Conservation (phyloP, 2,329 filamentous ascomycete genomes). For the Cladosporium austrohemisphaericum region DNA sequence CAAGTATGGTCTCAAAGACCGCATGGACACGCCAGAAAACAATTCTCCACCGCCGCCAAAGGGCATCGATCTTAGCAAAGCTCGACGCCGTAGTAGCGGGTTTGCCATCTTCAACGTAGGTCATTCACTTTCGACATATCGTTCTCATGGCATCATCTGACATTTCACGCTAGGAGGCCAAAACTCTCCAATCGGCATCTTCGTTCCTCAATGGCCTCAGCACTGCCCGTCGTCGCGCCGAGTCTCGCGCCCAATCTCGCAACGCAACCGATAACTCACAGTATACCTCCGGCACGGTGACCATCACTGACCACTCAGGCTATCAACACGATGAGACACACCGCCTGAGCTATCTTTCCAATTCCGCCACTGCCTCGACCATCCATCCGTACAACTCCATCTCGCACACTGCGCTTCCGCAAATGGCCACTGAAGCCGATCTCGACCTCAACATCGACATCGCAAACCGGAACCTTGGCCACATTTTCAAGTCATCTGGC, state of each 20-base stretch:
- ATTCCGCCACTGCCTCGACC: slow-evolving; percentile 1
- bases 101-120: slow-evolving; percentile 34
- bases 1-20: slow-evolving; percentile 33
- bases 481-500: slow-evolving; percentile 32
- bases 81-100: slow-evolving; percentile 30
- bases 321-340: slow-evolving; percentile 15
- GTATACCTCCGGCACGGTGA: slow-evolving; percentile 13
- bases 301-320: slow-evolving; percentile 1
- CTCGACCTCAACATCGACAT: slow-evolving; percentile 18
- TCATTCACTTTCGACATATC: background rate
- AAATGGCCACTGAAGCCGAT: slow-evolving; percentile 6
- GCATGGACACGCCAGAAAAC: slow-evolving; percentile 30
- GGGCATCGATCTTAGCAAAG: slow-evolving; percentile 23
- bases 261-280: slow-evolving; percentile 15
- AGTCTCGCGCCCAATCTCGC: slow-evolving; percentile 22
- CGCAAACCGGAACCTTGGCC: slow-evolving; percentile 25
- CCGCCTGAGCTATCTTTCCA: background rate
- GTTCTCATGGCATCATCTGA: background rate
- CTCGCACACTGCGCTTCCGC: slow-evolving; percentile 16
- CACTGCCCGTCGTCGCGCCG: slow-evolving; percentile 30
- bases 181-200: slow-evolving; percentile 30
- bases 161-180: slow-evolving; percentile 28
- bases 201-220: slow-evolving; percentile 34
- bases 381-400: slow-evolving; percentile 17
- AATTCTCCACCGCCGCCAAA: slow-evolving; percentile 20